Base-by-base conservation (phyloP, 192 early-diverging fungal species). In the Linnemannia hyalina region DNA sequence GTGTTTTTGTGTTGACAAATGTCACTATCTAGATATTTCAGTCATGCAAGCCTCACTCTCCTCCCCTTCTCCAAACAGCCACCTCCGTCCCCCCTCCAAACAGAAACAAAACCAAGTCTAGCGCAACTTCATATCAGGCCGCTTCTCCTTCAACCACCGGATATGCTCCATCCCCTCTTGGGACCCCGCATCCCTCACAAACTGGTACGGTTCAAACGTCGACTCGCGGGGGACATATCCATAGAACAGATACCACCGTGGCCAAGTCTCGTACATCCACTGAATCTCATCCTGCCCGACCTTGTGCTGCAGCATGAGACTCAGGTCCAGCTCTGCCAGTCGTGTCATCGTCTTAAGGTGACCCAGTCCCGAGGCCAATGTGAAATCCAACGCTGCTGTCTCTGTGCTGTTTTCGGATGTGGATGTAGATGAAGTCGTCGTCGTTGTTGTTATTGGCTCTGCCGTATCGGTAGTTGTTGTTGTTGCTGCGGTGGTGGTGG, bases 271-370 rank as follows among this genome's bases (percentile, higher is more conserved):
- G 32, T 65, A 4, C 60, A 65, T 65, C 60, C 60, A 65, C 60
- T 10, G 23, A 11, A 65, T 26, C 60, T 65, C 60, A 3, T 26
- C 60, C 60, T 65, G 60, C 29, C 60, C 60, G 11, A 65, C 29
- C 60, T 32, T 29, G 60, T 65, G 60, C 26, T 65, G 60, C 60
- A 65, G 11, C 60, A 65, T 65, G 9, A 65, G 29, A 29, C 60
- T 65, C 26, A 65, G 3, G 13, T 65, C 60, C 60, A 65, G 13
- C 11, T 65, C 60, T 65, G 60, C 60, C 60, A 65, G 60, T 29
- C 60, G 60, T 32, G 60, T 65, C 60, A 65, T 65, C 60, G 60
- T 65, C 29, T 65, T 65, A 0, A 65, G 60, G 60, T 65, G 60
- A 0, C 60, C 60, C 3, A 65, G 60, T 15, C 60, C 60, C 13